These are phyloP conservation scores for Scutellaria galericulata DNA, from an alignment of 257 asterid genomes.

Conservation along the genomic window DNA sequence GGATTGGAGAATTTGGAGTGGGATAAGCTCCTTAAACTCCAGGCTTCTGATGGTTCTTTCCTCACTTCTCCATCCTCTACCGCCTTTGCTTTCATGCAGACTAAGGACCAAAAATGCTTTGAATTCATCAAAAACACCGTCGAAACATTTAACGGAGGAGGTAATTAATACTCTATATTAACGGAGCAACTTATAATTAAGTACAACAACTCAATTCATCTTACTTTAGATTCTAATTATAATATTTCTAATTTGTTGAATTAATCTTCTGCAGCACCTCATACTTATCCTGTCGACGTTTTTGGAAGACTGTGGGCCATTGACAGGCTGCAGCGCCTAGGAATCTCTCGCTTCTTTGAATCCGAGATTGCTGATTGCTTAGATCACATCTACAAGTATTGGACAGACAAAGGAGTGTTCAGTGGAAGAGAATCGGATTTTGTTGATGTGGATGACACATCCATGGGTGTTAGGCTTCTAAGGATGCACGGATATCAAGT, in stretches of 20 bases:
- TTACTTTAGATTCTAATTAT: too few relatives aligned
- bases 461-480: constrained; percentile 59
- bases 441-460: constrained; percentile 54
- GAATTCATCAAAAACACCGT: constrained; percentile 37
- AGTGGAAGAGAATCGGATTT: constrained; percentile 46
- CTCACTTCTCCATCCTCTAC: constrained; percentile 63
- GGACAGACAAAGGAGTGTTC: constrained; percentile 56
- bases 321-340: constrained; percentile 62
- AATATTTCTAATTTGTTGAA: too few relatives aligned
- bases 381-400: constrained; percentile 44
- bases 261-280: constrained; percentile 44
- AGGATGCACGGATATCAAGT: constrained; percentile 52
- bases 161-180: constrained; percentile 17
- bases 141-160: constrained; percentile 55
- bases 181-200: too few relatives aligned
- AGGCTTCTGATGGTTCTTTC: constrained; percentile 54
- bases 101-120: constrained; percentile 48
- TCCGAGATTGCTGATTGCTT: constrained; percentile 46
- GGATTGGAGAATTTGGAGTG: constrained; percentile 52
- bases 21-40: constrained; percentile 55
- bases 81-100: constrained; percentile 61
- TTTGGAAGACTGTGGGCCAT: constrained; percentile 62
- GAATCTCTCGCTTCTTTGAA: constrained; percentile 52
- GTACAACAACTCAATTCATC: too few relatives aligned
- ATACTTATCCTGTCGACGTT: constrained; percentile 52